Evolutionary conservation across 2,329 filamentous ascomycete species (phyloP), one percentile per base, ranked within the genome.

Genomic region (Dendryphion nanum): DNA sequence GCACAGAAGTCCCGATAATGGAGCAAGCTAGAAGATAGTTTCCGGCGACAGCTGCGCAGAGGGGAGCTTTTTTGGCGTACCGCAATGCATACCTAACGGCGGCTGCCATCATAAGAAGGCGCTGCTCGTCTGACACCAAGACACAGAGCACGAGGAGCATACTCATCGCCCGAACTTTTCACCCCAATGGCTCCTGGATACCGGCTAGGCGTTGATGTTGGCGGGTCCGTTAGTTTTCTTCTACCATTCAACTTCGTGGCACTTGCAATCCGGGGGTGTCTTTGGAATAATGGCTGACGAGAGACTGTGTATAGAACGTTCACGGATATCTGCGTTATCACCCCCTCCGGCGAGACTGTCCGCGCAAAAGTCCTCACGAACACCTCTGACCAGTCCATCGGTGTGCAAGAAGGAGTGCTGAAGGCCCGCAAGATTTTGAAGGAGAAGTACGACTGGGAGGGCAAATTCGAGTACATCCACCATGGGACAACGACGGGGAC

Each of bases 401-500:
- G 71, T 4, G 71, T 74, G 37, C 64, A 69, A 26, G 54, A 73
- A 21, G 72, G 70, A 14, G 72, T 74, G 33, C 37, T 49, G 2
- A 70, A 73, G 44, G 69, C 65, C 2, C 64, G 68, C 16, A 51
- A 59, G 18, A 53, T 64, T 6, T 48, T 74, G 4, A 57, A 68
- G 34, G 55, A 64, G 3, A 55, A 60, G 15, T 67, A 66, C 42
- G 43, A 48, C 42, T 73, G 68, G 68, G 55, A 64, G 2, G 71
- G 69, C n/a, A 64, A 63, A 30, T 74, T 75, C 43, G 62, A 69
- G 16, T 72, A 69, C 46, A 71, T 75, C 33, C 72, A 75, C 35
- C 72, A 75, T 48, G 72, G 72, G 6, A 75, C 71, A 1, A 75
- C 72, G 2, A 70, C 69, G 8, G 72, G 67, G 2, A 76, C 72